Evolutionary conservation across 2,329 filamentous ascomycete species (phyloP).

Genomic region (Phialophora expanda): DNA sequence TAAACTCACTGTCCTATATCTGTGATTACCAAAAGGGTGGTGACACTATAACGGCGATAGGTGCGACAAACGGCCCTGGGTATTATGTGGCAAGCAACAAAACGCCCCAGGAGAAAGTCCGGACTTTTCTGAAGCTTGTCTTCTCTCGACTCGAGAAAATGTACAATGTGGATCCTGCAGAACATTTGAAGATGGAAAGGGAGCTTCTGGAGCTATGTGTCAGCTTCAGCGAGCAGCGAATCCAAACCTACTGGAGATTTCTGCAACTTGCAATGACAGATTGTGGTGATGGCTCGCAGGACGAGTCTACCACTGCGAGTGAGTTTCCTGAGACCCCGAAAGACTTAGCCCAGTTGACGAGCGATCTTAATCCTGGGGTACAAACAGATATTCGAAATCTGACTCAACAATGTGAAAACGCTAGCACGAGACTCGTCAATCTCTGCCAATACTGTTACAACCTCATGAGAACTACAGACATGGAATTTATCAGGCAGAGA

Average conservation of each 20-base stretch:
- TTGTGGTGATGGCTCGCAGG: background rate
- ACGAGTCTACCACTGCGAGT: background rate
- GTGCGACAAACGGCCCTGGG: conserved; percentile 38
- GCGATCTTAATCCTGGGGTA: background rate
- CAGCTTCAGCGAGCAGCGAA: conserved; percentile 2
- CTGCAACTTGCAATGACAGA: background rate
- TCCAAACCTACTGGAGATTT: conserved; percentile 9
- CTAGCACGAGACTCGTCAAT: background rate
- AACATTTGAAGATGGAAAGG: background rate
- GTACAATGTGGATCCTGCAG: background rate
- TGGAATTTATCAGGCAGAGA: conserved; percentile 9
- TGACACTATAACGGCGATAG: conserved; percentile 51
- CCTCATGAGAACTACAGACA: conserved; percentile 1
- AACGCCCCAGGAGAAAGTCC: background rate
- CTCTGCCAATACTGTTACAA: conserved; percentile 6
- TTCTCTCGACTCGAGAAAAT: background rate
- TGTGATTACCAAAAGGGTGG: conserved; percentile 57
- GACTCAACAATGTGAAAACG: background rate
- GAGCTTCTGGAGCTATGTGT: background rate
- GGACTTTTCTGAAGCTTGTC: background rate
- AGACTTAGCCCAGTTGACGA: background rate
- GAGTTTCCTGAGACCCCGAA: background rate
- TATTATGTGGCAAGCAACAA: conserved; percentile 9
- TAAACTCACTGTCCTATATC: conserved; percentile 51
- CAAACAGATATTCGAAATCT: background rate